These are phyloP conservation scores for Pythium insidiosum DNA, from an alignment of 352 stramenopile species.

Conservation along the genomic window DNA sequence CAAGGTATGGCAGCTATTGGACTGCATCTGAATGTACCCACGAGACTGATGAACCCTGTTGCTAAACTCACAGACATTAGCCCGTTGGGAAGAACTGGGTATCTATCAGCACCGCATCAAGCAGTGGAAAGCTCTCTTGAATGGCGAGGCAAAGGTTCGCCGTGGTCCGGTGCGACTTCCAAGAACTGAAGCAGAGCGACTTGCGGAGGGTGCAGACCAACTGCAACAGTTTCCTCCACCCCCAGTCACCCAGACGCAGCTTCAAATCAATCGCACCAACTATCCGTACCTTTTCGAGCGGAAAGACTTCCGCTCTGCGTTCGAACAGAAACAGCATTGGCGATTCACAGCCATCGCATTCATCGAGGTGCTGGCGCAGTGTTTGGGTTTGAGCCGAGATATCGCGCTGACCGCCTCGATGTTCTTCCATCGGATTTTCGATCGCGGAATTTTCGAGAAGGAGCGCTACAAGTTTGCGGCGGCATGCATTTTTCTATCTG, in stretches of 20 bases:
- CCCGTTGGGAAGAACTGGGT: constrained; percentile 79
- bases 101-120: constrained; percentile 74
- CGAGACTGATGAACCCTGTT: not conserved
- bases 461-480: constrained; percentile 80
- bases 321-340: constrained; percentile 77
- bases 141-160: constrained; percentile 62
- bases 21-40: too few species aligned
- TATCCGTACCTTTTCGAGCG: constrained; percentile 73
- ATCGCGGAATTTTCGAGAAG: constrained; percentile 68
- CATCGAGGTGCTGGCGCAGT: constrained; percentile 70
- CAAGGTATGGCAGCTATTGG: too few species aligned
- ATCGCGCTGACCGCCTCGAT: constrained; percentile 65
- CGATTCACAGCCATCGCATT: constrained; percentile 72
- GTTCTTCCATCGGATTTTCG: constrained; percentile 78
- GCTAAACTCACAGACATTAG: constrained; percentile 41
- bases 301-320: constrained; percentile 38
- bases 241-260: constrained; percentile 18
- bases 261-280: constrained; percentile 67
- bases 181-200: constrained; percentile 52
- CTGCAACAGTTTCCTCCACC: constrained; percentile 68
- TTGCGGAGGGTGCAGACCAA: constrained; percentile 58
- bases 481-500: constrained; percentile 72
- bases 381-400: constrained; percentile 53
- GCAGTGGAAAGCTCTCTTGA: constrained; percentile 63
- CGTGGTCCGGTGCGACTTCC: constrained; percentile 41